These are phyloP conservation scores for Cordyceps fumosorosea DNA, from an alignment of 2,329 filamentous ascomycete genomes.

Conservation along the genomic window DNA sequence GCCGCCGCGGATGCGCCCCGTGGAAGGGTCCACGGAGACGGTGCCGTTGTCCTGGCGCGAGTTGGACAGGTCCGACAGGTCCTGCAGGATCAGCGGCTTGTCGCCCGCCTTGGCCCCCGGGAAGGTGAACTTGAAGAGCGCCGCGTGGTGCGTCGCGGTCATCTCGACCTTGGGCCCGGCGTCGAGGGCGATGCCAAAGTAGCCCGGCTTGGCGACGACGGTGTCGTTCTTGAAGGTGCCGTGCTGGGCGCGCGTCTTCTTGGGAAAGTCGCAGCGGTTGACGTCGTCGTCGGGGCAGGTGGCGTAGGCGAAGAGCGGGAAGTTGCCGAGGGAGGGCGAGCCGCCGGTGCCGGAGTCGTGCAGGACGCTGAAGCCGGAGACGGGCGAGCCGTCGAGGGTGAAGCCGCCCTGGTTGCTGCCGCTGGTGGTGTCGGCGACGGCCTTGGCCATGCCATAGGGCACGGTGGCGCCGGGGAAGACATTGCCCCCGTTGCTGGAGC, in stretches of 20 bases:
- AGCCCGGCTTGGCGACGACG: constrained; percentile 54
- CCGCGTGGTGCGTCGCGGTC: constrained; percentile 59
- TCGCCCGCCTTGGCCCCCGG: constrained; percentile 31
- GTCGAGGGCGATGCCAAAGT: constrained; percentile 55
- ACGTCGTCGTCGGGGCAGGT: constrained; percentile 55
- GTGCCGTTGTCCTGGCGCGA: constrained; percentile 52
- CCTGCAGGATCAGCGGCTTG: constrained; percentile 56
- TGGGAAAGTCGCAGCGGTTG: constrained; percentile 54
- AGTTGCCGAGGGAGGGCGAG: constrained; percentile 62
- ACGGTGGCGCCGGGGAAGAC: constrained; percentile 38
- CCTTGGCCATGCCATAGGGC: constrained; percentile 48
- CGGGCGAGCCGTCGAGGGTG: constrained; percentile 40
- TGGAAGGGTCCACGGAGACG: constrained; percentile 46
- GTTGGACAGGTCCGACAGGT: constrained; percentile 57
- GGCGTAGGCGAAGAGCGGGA: constrained; percentile 62
- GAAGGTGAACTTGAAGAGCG: constrained; percentile 61
- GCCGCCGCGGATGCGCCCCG: constrained; percentile 56
- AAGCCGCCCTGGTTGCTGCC: constrained; percentile 52
- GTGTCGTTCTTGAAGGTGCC: constrained; percentile 42
- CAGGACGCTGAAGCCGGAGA: constrained; percentile 51
- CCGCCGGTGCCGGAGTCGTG: constrained; percentile 54
- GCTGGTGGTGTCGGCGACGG: constrained; percentile 48
- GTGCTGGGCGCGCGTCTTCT: constrained; percentile 32
- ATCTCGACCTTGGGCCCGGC: constrained; percentile 57
- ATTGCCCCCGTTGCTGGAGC: constrained; percentile 35